These are phyloP conservation scores for Aureobasidium lini DNA, from an alignment of 2,329 filamentous ascomycete genomes.

Conservation along the genomic window DNA sequence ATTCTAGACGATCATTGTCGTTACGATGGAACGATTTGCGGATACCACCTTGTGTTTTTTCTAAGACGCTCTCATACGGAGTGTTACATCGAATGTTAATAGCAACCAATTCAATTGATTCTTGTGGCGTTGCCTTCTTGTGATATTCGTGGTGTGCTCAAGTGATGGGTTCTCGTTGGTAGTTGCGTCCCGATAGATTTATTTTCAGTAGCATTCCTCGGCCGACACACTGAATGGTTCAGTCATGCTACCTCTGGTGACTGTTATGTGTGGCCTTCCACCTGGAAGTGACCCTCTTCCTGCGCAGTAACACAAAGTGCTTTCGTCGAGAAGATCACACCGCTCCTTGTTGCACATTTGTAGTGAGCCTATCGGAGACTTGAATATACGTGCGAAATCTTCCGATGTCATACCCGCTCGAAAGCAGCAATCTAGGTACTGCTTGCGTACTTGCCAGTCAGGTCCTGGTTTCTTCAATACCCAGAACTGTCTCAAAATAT, in stretches of 20 bases:
- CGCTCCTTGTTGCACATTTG: neutral
- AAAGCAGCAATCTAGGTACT: neutral
- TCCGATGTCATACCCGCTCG: neutral
- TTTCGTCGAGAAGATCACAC: neutral
- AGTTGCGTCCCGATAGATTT: neutral
- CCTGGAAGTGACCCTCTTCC: no score
- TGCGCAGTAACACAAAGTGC: neutral
- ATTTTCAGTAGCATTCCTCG: neutral
- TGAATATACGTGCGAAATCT: neutral
- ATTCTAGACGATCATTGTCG: neutral
- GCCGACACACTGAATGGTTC: neutral
- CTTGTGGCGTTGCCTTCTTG: neutral
- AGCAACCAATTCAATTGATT: neutral
- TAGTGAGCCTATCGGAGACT: neutral
- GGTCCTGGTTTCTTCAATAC: neutral
- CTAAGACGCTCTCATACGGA: neutral
- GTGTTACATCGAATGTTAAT: neutral
- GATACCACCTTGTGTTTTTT: conserved; percentile 10
- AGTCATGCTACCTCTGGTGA: neutral
- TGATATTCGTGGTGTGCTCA: neutral
- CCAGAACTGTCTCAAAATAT: neutral
- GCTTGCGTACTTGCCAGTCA: neutral
- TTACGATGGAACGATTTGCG: conserved; percentile 6
- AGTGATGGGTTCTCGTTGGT: neutral
- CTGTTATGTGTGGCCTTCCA: neutral